Conservation (phyloP, 345 rosid genomes). For the Syzygium aqueum region DNA sequence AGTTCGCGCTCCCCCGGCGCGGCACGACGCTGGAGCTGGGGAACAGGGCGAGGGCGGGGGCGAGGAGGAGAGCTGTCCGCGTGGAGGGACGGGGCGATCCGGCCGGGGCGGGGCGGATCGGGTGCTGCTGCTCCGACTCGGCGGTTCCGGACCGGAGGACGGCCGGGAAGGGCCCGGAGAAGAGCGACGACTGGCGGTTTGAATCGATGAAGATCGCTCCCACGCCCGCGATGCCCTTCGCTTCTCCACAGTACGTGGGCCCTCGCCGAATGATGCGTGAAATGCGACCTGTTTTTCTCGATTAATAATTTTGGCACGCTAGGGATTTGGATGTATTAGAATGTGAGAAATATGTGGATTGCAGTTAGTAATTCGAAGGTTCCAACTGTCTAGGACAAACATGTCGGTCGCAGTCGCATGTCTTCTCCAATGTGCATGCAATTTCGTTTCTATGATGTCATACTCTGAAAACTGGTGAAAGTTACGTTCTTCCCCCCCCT, state of each 20-base stretch:
- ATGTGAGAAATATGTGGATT: not conserved
- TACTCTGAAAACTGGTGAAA: not conserved
- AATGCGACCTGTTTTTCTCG: not conserved
- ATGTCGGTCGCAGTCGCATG: not conserved
- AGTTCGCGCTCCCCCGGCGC: slow-evolving; percentile 5
- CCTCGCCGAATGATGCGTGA: not conserved
- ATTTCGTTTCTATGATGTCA: not conserved
- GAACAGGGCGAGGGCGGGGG: slow-evolving; percentile 22
- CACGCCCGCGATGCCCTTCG: slow-evolving; percentile 62
- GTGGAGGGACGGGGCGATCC: not conserved
- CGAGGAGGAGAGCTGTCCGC: slow-evolving; percentile 18
- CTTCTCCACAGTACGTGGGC: slow-evolving; percentile 63
- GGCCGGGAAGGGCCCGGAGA: slow-evolving; percentile 24
- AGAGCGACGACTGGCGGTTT: slow-evolving; percentile 40
- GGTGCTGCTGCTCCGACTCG: slow-evolving; percentile 56
- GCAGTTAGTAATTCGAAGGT: not conserved
- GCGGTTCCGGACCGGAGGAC: slow-evolving; percentile 41
- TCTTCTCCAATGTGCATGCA: not conserved
- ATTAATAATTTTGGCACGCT: not conserved
- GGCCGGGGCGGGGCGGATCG: slow-evolving; percentile 14
- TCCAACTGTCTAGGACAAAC: not conserved
- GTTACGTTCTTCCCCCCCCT: not conserved
- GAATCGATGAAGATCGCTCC: slow-evolving; percentile 47
- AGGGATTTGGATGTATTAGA: not conserved
- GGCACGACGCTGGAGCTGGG: slow-evolving; percentile 12